Base-by-base conservation (phyloP, 1,139 yeast genomes). In the Pichia sp. region DNA sequence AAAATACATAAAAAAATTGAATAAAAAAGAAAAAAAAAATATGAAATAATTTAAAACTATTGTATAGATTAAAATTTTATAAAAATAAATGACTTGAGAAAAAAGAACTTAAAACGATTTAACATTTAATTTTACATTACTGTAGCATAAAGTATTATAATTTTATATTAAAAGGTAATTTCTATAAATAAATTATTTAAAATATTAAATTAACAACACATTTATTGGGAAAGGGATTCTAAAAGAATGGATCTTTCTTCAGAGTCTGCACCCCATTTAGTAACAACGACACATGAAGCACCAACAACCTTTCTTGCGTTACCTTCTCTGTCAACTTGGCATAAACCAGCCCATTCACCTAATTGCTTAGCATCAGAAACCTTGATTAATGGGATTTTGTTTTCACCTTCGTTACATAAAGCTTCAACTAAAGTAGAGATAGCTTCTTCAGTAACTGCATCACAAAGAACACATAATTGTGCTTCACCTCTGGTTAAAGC, bases 271-370 rank as follows among this genome's bases (percentile, higher is more conserved):
- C 99, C 99, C 98, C 98, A 93, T 95, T 89, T 86, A 85, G 88
- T 90, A 83, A 93, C 90, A 72, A 93, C 99, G 73, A 93, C 98
- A 79, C 96, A 93, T 71, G 98, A 91, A 77, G 97, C 96, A 80
- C 98, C 99, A 75, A 95, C 99, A 71, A 93, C 98, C 90, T 93
- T 93, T 84, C 98, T 90, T 80, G 98, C 97, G 84, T 91, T 90
- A 80, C 99, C 99, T 72, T 93, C 99, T 82, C 96, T 90, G 95
- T 93, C 99, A 72, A 93, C 86, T 81, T 90, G 93, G 82, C 97
- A 95, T 70, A 93, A 84, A 85, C 99, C 99, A 72, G 98, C 99
- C 99, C 99, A 93, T 83, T 93, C 98, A 84, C 99, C 99, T 74
- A 93, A 87, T 82, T 89, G 89, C 87, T 93, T 93, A 74, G 98